Evolutionary conservation across 257 asterid species (phyloP).

Genomic region (Mentha longifolia): DNA sequence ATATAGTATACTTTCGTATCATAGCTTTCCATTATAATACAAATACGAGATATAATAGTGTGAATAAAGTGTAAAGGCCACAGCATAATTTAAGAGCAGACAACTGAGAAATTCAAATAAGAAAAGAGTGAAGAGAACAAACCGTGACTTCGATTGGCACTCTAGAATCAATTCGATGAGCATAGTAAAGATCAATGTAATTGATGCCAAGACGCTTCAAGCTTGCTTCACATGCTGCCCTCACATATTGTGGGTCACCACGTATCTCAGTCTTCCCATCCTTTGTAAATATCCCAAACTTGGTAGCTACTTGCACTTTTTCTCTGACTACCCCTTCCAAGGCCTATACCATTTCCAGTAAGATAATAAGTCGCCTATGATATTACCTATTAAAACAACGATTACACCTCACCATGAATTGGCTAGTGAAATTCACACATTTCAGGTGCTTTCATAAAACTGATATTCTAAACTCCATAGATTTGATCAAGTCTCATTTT

Average conservation of each 20-base stretch:
- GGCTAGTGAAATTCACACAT: background rate
- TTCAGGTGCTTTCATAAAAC: constrained; percentile 1
- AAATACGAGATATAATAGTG: background rate
- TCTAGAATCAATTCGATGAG: constrained; percentile 51
- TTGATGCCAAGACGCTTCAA: constrained; percentile 55
- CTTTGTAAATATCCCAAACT: constrained; percentile 43
- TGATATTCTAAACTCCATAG: background rate
- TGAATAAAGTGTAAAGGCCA: background rate
- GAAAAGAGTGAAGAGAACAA: constrained; percentile 24
- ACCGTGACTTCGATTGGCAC: constrained; percentile 63
- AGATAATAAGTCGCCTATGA: background rate
- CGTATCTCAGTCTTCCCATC: constrained; percentile 39
- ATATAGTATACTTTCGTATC: background rate
- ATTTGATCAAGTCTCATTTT: no score
- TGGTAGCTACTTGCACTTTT: constrained; percentile 49
- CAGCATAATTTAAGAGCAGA: background rate
- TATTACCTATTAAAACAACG: background rate
- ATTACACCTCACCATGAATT: constrained; percentile 2
- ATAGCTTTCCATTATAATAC: background rate
- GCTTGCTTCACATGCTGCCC: constrained; percentile 57
- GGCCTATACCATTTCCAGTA: constrained; percentile 38
- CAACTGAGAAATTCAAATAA: background rate
- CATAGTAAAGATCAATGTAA: constrained; percentile 52
- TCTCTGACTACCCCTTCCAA: constrained; percentile 44
- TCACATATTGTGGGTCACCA: constrained; percentile 51